Conservation (phyloP, 805 yeast genomes). For the Debaryomyces hansenii region DNA sequence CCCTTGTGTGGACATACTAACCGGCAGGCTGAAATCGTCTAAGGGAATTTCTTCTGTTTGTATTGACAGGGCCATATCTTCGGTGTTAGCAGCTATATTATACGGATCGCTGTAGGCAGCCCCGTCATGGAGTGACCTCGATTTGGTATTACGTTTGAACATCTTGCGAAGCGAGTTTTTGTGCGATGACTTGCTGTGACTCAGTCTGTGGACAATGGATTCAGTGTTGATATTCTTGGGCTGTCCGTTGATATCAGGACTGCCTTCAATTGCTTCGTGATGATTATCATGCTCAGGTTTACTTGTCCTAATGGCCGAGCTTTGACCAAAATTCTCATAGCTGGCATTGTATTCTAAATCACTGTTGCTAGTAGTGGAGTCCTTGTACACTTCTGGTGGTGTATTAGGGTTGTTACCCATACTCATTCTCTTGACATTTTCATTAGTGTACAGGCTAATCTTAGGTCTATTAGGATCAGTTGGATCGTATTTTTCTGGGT, state of each 20-base stretch:
- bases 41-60: constrained; percentile 54
- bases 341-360: background rate
- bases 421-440: constrained; percentile 18
- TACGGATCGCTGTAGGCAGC: constrained; percentile 34
- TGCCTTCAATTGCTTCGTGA: constrained; percentile 10
- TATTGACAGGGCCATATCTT: constrained; percentile 31
- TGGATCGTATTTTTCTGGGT: constrained; percentile 72
- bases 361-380: constrained; percentile 1
- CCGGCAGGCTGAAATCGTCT: constrained; percentile 31
- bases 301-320: background rate
- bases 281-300: background rate
- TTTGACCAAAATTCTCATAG: constrained; percentile 2
- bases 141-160: constrained; percentile 36
- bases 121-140: constrained; percentile 20
- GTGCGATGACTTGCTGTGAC: constrained; percentile 3
- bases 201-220: constrained; percentile 4
- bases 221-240: constrained; percentile 1
- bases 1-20: too few species aligned
- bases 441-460: constrained; percentile 43
- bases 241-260: constrained; percentile 13
- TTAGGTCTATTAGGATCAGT: constrained; percentile 69
- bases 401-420: constrained; percentile 2
- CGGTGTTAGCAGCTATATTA: constrained; percentile 24
- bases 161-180: constrained; percentile 31
- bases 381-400: constrained; percentile 3